Conservation (phyloP, 495 filamentous ascomycete species). For the Penicillium steckii region DNA sequence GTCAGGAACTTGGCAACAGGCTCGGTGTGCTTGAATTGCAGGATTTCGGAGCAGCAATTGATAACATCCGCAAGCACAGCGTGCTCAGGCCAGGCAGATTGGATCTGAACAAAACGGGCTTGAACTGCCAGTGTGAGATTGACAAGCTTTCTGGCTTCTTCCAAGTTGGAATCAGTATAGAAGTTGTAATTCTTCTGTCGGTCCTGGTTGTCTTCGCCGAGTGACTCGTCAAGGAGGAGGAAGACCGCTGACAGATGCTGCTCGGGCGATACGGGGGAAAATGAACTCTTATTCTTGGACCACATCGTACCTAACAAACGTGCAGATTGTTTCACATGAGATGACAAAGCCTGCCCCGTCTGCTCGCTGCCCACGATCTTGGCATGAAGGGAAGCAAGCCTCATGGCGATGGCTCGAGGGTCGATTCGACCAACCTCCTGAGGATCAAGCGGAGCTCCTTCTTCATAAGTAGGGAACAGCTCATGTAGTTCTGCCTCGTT, state of each 20-base stretch:
- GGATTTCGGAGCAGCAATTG: slow-evolving; percentile 65
- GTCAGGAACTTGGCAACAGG: slow-evolving; percentile 82
- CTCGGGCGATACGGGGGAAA: slow-evolving; percentile 41
- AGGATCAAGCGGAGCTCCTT: slow-evolving; percentile 32
- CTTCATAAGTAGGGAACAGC: slow-evolving; percentile 79
- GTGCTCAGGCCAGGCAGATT: slow-evolving; percentile 69
- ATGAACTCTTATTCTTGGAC: slow-evolving; percentile 29
- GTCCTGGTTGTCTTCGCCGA: slow-evolving; percentile 38
- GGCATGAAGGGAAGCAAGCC: slow-evolving; percentile 53
- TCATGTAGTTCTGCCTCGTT: slow-evolving; percentile 72
- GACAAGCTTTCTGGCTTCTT: slow-evolving; percentile 70
- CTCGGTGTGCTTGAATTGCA: slow-evolving; percentile 74
- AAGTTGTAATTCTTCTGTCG: slow-evolving; percentile 69
- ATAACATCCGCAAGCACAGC: slow-evolving; percentile 75
- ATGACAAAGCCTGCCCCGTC: slow-evolving; percentile 25
- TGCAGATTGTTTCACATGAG: slow-evolving; percentile 41
- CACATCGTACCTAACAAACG: slow-evolving; percentile 39
- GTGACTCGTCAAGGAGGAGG: slow-evolving; percentile 58
- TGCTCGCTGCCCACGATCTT: slow-evolving; percentile 42
- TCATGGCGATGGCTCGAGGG: slow-evolving; percentile 45
- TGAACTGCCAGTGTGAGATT: slow-evolving; percentile 62
- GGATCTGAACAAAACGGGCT: slow-evolving; percentile 67
- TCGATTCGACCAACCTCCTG: slow-evolving; percentile 29
- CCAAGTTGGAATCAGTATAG: slow-evolving; percentile 76
- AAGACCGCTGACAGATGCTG: slow-evolving; percentile 64